Conservation (phyloP, 108 stramenopile genomes). For the Fragilaria crotonensis region DNA sequence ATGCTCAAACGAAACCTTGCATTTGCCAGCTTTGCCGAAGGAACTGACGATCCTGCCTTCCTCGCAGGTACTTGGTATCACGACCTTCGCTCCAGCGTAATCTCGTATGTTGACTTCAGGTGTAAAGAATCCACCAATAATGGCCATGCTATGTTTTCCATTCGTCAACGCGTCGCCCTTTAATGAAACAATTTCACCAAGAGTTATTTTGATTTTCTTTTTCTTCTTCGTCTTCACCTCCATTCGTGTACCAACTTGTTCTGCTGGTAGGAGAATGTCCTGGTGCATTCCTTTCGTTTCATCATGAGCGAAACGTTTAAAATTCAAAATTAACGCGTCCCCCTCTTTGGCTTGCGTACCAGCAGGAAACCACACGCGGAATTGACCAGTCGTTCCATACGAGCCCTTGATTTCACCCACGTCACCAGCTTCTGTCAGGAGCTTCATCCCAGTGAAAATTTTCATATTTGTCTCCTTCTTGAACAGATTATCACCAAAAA, state of each 20-base stretch:
- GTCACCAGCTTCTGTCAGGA: slow-evolving; percentile 70
- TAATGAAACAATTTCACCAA: slow-evolving; percentile 45
- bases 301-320: slow-evolving; percentile 79
- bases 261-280: slow-evolving; percentile 50
- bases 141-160: slow-evolving; percentile 60
- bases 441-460: slow-evolving; percentile 75
- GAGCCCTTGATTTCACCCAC: slow-evolving; percentile 76
- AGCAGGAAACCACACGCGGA: slow-evolving; percentile 77
- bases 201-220: slow-evolving; percentile 16
- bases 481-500: slow-evolving; percentile 82
- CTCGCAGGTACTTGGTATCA: slow-evolving; percentile 49
- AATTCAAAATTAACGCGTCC: slow-evolving; percentile 57
- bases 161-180: slow-evolving; percentile 72
- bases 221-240: slow-evolving; percentile 46
- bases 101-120: slow-evolving; percentile 80
- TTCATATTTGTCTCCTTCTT: slow-evolving; percentile 88
- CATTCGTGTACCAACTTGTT: slow-evolving; percentile 52
- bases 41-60: slow-evolving; percentile 68
- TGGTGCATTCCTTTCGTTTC: slow-evolving; percentile 80
- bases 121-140: slow-evolving; percentile 83
- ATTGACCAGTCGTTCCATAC: slow-evolving; percentile 90
- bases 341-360: slow-evolving; percentile 69
- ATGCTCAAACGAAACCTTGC: slow-evolving; percentile 79
- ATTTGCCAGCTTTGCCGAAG: slow-evolving; percentile 94
- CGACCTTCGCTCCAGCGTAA: slow-evolving; percentile 48